These are phyloP conservation scores for Talaromyces amestolkiae DNA, from an alignment of 2,329 filamentous ascomycete species.

Conservation along the genomic window DNA sequence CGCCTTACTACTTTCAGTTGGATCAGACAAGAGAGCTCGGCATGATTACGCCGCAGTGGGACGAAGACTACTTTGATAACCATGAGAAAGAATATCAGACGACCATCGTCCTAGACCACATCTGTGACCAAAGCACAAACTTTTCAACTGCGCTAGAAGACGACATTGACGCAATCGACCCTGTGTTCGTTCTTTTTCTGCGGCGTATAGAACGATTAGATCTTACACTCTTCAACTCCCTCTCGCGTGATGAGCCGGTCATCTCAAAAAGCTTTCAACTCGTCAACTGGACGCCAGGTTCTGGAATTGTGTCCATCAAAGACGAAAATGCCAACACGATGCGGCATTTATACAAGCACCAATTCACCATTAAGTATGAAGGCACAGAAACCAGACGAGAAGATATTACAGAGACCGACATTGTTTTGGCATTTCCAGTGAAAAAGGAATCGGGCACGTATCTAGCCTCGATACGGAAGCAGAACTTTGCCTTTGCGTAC, in stretches of 20 bases:
- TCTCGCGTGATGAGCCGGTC: not conserved
- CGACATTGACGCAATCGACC: not conserved
- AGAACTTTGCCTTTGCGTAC: conserved; percentile 15
- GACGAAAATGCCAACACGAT: not conserved
- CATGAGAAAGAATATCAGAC: conserved; percentile 3
- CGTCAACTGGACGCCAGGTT: not conserved
- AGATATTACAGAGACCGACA: not conserved
- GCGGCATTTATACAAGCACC: not conserved
- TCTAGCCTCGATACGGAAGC: conserved; percentile 7
- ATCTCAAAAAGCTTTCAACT: not conserved
- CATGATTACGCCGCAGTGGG: conserved; percentile 18
- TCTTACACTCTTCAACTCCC: not conserved
- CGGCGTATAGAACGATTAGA: not conserved
- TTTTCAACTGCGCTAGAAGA: not conserved
- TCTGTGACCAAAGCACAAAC: not conserved
- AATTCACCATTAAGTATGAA: not conserved
- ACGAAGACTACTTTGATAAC: conserved; percentile 14
- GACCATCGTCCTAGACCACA: not conserved
- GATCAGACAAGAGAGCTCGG: conserved; percentile 16
- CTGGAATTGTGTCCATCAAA: not conserved
- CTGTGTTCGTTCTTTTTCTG: not conserved
- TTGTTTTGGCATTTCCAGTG: not conserved
- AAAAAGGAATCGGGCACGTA: not conserved
- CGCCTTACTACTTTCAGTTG: conserved; percentile 18
- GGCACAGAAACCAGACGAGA: not conserved